Evolutionary conservation across 1,284 basidiomycete species (phyloP), one percentile per base, ranked within the genome.

Genomic region (Cutaneotrichosporon mucoides): DNA sequence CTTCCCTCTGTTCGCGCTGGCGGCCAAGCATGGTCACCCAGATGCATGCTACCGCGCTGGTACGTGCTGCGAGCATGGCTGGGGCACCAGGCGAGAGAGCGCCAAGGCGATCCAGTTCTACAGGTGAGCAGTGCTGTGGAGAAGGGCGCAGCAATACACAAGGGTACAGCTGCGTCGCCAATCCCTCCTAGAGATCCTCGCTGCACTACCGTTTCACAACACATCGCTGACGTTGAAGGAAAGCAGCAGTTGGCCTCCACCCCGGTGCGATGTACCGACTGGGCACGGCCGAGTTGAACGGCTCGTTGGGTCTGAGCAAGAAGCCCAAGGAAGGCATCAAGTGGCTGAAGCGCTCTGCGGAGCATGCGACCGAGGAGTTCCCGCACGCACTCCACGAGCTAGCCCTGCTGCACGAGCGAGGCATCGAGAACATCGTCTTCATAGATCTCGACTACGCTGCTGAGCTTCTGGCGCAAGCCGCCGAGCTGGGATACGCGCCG

Each of bases 31-130:
- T 72, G 91, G 92, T n/a, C 95, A 99, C 75, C 88, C 92, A 1
- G 94, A 98, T 71, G 94, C 93, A 7, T 86, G 91, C 24, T 99
- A 95, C 79, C 89, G 95, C 51, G 90, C 94, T 0, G 96, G 93
- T 16, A 96, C 93, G 1, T 99, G 96, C 77, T 96, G 92, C 77
- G 96, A 99, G 82, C 95, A 98, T 73, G 96, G 94, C 24, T 99
- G 96, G 95, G 95, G 95, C 4, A 96, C 93, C 73, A 82, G 94
- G 51, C 85, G 92, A 34, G 96, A 99, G 78, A 86, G 85, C 24
- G 87, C 87, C 55, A 98, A 98, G 75, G 93, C 95, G 0, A 80
- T 98, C 47, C 88, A 90, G 65, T 97, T 94, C 80, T 98, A 90
- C 81, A 81, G 80, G 80, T 81, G 51, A 56, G 79, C 73, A 13